phyloP scores from a whole-genome alignment of 306 rosid genomes.

The Castanea crenata region DNA sequence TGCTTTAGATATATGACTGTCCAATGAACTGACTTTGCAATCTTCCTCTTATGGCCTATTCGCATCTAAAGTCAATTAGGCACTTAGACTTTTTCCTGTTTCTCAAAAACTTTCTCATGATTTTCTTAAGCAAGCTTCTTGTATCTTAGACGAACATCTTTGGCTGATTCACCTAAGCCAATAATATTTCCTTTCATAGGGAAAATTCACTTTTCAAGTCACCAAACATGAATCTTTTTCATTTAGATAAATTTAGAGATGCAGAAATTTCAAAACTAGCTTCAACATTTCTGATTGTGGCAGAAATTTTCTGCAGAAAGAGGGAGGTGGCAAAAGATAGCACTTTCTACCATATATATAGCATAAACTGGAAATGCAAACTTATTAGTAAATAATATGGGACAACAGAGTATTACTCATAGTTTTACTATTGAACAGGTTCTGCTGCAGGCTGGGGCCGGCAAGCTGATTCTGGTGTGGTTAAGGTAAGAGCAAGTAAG shows the following conservation, averaged over 20 bases:
- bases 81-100: not conserved
- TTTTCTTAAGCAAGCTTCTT: not conserved
- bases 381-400: no score
- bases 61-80: not conserved
- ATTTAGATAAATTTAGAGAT: no score
- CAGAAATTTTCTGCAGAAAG: no score
- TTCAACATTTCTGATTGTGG: no score
- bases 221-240: not conserved
- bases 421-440: constrained; percentile 46
- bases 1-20: not conserved
- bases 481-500: constrained; percentile 62
- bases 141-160: not conserved
- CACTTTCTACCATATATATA: no score
- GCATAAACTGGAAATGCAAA: no score
- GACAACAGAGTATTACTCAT: not conserved
- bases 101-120: not conserved
- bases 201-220: not conserved
- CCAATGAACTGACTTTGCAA: not conserved
- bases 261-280: no score
- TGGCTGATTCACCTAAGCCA: not conserved
- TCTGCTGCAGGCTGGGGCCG: constrained; percentile 98
- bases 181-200: not conserved
- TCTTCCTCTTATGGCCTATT: not conserved
- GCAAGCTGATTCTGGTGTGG: constrained; percentile 94
- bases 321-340: no score